Conservation (phyloP, 495 filamentous ascomycete genomes). For the Penicillium crystallinum region DNA sequence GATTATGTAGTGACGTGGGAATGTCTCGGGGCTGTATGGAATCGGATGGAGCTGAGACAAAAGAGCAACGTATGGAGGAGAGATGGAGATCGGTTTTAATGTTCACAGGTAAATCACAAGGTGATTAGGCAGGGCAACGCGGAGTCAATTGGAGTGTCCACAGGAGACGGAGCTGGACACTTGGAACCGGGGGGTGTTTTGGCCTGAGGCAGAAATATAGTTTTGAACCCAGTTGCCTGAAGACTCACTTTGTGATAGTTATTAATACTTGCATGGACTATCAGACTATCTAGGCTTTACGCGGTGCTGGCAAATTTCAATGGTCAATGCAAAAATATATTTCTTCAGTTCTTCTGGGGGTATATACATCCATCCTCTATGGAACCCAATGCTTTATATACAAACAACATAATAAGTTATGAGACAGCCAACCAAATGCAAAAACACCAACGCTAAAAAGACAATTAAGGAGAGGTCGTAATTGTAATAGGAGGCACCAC, state of each 20-base stretch:
- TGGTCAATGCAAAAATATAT: not conserved
- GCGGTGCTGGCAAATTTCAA: too few relatives aligned
- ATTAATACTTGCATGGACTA: too few relatives aligned
- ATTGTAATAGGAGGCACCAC: constrained; percentile 36
- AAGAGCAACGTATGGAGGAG: not conserved
- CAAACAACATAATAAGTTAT: not conserved
- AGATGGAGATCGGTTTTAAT: not conserved
- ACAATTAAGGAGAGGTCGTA: constrained; percentile 25
- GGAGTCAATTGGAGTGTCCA: constrained; percentile 6
- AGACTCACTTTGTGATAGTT: not conserved
- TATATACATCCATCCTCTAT: not conserved
- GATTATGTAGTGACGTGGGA: constrained; percentile 12
- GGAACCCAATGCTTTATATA: not conserved
- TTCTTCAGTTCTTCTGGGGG: not conserved
- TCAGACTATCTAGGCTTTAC: too few relatives aligned
- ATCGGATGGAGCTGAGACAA: not conserved
- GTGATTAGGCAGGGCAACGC: not conserved
- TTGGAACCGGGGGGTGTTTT: constrained; percentile 5
- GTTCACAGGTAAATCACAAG: not conserved
- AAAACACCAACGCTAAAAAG: constrained; percentile 6
- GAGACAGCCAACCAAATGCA: not conserved
- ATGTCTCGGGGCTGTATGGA: constrained; percentile 1
- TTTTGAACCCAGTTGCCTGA: not conserved
- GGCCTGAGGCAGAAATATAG: constrained; percentile 23
- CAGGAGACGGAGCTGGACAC: constrained; percentile 13